Evolutionary conservation across 2,329 filamentous ascomycete genomes (phyloP), one percentile per base, ranked within the genome.

Genomic region (Stagonosporopsis tanaceti): DNA sequence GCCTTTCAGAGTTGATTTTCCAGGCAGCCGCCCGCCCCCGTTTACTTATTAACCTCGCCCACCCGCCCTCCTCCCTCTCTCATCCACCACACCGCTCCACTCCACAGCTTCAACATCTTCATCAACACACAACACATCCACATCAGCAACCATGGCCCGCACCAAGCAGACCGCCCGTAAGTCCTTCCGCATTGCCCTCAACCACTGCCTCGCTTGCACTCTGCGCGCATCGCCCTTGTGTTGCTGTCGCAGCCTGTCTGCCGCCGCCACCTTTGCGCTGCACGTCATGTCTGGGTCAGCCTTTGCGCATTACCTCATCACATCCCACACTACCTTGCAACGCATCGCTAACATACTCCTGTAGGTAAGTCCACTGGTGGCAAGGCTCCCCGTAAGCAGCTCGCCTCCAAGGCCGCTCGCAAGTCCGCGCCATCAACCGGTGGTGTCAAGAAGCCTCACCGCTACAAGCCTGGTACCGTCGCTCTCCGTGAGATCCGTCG

Each of bases 361-460:
- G 79, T 75, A 87, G 86, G 87, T 80, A 90, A 97, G 83, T 87
- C 85, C 78, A 88, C 86, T 79, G 86, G 86, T 87, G 86, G 86
- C 84, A 89, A 89, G 81, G 86, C 86, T 76, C 86, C 86, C 71
- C 85, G 86, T 82, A 99, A 99, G 92, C 93, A 97, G 88, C 93
- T 98, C 77, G 94, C 94, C 74, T 97, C 93, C 86, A 97, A 97
- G 91, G 95, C 94, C 70, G 94, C 95, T 76, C 93, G 95, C 85
- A 99, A 99, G 89, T 93, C 90, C 74, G 94, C 95, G 62, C 95
- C 95, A 72, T 97, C 93, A 64, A 98, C 95, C 80, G 95, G 94
- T 76, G 81, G 81, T 81, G 81, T 82, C 78, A 83, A 83, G 80
- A 82, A 83, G 81, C 81, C 81, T 72, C 81, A 82, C 76, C 76